Base-by-base conservation (phyloP, 2,329 filamentous ascomycete genomes). In the Exophiala lecanii-corni region DNA sequence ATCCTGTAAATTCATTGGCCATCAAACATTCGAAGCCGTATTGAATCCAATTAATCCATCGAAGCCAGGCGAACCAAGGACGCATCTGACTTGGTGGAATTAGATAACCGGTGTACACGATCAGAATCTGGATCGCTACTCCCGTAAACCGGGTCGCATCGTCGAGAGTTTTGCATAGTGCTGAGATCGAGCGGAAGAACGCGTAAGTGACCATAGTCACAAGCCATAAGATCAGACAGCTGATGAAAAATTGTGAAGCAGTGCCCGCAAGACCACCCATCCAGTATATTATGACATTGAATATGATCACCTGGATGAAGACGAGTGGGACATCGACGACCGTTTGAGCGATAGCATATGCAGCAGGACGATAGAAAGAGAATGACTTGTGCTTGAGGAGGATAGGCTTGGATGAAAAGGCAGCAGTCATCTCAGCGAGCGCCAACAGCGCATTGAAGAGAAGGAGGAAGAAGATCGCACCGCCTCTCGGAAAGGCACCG, bases 301-400 rank as follows among this genome's bases (percentile, higher is more conserved):
- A 82, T 4, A 81, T 61, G 5, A 73, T 53, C 2, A 80, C 75
- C 53, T 81, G 76, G 7, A 80, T 60, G 13, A 79, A 61, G 0
- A 79, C 71, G 6, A 80, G 61, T 0, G 79, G 78, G 1, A 79
- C 59, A 54, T 82, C 75, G 20, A 76, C 70, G 2, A 77, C 66
- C 1, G 75, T 76, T 47, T 79, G 75, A 0, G 76, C 75, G 10
- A 79, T 63, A 5, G 76, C 77, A 47, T 74, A 79, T 13, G 79
- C 78, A 0, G 76, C 68, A 2, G 78, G 79, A 3, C 75, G 76
- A 50, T 84, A 84, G 59, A 85, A 84, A 0, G 79, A 79, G 51
- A 84, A 85, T 17, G 73, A 78, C 57, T 84, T 84, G 61, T 86
- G 82, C 59, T 85, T 85, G 40, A 83, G 64, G 28, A 86, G 62